Base-by-base conservation (phyloP, 805 yeast genomes). In the Alloascoidea hylecoeti region DNA sequence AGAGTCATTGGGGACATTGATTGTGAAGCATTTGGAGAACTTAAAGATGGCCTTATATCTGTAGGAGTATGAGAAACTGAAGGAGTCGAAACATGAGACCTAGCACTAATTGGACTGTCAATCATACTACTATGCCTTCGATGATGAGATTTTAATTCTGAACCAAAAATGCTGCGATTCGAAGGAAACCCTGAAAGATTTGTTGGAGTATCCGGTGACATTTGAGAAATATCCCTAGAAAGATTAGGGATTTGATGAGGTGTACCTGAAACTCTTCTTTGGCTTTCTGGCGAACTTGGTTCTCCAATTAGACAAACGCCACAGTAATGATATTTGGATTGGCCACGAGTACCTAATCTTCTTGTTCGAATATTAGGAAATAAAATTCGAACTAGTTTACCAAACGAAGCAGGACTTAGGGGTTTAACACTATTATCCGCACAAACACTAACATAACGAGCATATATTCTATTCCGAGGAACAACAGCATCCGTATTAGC, bases 261-360 rank as follows among this genome's bases (percentile, higher is more conserved):
- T 23, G 30, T n/a, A 23, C 13, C n/a, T 23, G 30, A 23, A 23
- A 9, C 13, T 23, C 30, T 23, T 23, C 30, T 23, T n/a, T 23
- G 30, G 9, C n/a, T 9, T 23, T 23, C 13, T 23, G 30, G 30
- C 13, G 30, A 23, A n/a, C n/a, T 23, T 23, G 30, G n/a, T 23
- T 51, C 51, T 14, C 50, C 51, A 12, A 57, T 41, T 43, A 53
- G 55, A 44, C 64, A 67, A 38, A 80, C 61, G 2, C 84, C 84
- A 52, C 80, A 74, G 47, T 76, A 78, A 51, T 78, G 84, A 52
- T 79, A 79, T 48, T 73, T 72, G 14, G 83, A 72, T 48, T 72
- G 73, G 2, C 79, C 79, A 42, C 84, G 57, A 57, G 72, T 67
- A 1, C 89, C 89, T 39, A 78, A 57, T 42, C 89, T 61, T 48